These are phyloP conservation scores for Saccharomyces uvarum DNA, from an alignment of 1,139 yeast genomes.

Conservation along the genomic window DNA sequence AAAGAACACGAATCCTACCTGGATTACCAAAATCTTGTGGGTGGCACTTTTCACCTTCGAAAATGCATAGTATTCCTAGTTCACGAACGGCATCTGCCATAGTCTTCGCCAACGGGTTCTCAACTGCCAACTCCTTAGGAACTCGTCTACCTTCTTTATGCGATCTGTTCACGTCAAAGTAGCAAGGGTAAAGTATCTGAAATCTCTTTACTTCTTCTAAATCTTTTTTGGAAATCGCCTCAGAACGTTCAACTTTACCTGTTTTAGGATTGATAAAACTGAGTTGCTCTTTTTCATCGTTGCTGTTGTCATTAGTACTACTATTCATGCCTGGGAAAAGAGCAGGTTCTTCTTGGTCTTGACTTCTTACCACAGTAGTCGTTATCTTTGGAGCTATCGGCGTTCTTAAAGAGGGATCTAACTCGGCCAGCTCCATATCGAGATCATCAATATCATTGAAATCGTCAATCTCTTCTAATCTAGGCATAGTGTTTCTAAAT, in stretches of 20 bases:
- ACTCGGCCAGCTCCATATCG: constrained; percentile 89
- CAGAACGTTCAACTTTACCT: constrained; percentile 21
- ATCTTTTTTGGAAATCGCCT: constrained; percentile 30
- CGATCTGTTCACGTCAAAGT: constrained; percentile 73
- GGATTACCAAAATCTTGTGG: constrained; percentile 98
- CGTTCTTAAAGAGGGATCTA: constrained; percentile 65
- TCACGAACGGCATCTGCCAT: constrained; percentile 55
- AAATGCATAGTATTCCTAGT: constrained; percentile 36
- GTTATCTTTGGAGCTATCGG: constrained; percentile 64
- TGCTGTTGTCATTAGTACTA: not conserved
- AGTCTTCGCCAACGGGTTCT: constrained; percentile 79
- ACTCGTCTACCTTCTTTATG: constrained; percentile 83
- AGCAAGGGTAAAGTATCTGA: constrained; percentile 82
- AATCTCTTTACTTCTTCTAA: constrained; percentile 53
- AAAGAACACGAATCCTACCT: constrained; percentile 75
- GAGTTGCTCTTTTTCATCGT: constrained; percentile 13
- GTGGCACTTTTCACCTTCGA: constrained; percentile 78
- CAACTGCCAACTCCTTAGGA: constrained; percentile 56
- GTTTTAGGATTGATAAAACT: constrained; percentile 25
- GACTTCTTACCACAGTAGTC: constrained; percentile 57
- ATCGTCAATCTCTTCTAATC: constrained; percentile 76
- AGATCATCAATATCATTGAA: constrained; percentile 78
- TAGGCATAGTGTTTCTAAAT: constrained; percentile 43
- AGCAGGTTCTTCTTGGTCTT: constrained; percentile 37
- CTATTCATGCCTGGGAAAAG: constrained; percentile 19